Percentiles rank a stretch among this genome's conserved stretches.
These are phyloP conservation scores for Cardiospermum halicacabum DNA, from an alignment of 345 rosid genomes.

Conservation along the genomic window DNA sequence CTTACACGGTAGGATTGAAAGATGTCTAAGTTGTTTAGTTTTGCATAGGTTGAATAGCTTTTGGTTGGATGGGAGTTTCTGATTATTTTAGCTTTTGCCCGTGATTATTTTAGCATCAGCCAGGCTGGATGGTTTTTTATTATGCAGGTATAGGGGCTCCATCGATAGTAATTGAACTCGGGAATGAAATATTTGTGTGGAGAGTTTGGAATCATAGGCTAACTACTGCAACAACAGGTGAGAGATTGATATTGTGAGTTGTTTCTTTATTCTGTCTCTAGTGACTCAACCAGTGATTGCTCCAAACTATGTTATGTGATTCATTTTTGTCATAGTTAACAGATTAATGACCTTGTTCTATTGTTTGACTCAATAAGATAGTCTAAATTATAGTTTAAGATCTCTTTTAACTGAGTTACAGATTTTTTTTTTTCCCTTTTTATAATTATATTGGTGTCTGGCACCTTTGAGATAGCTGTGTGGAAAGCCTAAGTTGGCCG, in stretches of 20 bases:
- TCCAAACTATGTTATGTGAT: neutral
- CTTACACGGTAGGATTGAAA: neutral
- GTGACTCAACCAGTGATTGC: neutral
- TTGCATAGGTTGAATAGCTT: conserved; percentile 2
- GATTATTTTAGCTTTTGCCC: conserved; percentile 9
- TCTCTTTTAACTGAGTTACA: conserved; percentile 1
- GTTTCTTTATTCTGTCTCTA: neutral
- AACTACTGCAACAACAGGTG: conserved; percentile 34
- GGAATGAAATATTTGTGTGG: conserved; percentile 28
- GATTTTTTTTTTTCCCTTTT: conserved; percentile 9
- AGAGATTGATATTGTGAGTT: conserved; percentile 24
- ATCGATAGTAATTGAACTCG: conserved; percentile 20
- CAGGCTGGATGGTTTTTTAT: conserved; percentile 52
- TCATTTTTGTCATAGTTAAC: neutral
- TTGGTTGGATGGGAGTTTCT: conserved; percentile 18
- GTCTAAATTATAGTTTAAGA: conserved; percentile 4
- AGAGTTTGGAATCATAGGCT: conserved; percentile 32
- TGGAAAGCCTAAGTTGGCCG: conserved; percentile 23
- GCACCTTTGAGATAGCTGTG: conserved; percentile 13
- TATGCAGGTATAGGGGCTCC: conserved; percentile 57
- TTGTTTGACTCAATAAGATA: neutral
- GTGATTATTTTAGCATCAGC: conserved; percentile 30
- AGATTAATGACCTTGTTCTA: neutral
- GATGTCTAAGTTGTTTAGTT: conserved; percentile 3
- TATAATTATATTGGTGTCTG: neutral